Evolutionary conservation across 108 stramenopile species (phyloP).

Genomic region (Chaetoceros muelleri): DNA sequence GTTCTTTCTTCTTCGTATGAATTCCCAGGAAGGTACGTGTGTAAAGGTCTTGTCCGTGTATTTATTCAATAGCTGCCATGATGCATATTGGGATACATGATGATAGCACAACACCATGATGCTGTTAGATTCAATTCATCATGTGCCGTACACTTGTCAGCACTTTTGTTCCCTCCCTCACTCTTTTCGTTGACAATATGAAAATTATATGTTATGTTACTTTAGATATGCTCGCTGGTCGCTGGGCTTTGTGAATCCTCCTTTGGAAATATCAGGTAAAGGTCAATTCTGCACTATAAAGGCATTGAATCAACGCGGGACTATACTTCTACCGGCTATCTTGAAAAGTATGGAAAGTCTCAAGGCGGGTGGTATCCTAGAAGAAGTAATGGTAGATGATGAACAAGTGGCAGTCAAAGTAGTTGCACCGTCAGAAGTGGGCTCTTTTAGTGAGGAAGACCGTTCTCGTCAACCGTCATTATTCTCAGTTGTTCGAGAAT

Average conservation of each 20-base stretch:
- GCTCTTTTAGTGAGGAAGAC: constrained; percentile 89
- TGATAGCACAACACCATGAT: constrained; percentile 2
- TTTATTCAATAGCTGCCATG: neutral
- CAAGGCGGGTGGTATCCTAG: constrained; percentile 37
- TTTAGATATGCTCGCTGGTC: constrained; percentile 82
- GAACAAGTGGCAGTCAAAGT: constrained; percentile 54
- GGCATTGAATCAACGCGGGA: constrained; percentile 78
- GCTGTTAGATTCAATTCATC: neutral
- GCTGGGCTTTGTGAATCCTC: constrained; percentile 89
- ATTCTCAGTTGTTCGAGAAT: constrained; percentile 84
- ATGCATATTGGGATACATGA: neutral
- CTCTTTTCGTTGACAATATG: neutral
- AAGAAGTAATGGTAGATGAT: constrained; percentile 15
- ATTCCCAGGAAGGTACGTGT: constrained; percentile 85
- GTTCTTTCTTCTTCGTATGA: constrained; percentile 86
- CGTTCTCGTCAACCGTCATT: constrained; percentile 87
- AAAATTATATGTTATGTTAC: neutral
- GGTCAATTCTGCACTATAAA: constrained; percentile 74
- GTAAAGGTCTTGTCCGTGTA: neutral
- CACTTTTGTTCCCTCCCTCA: neutral
- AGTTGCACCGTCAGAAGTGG: constrained; percentile 67
- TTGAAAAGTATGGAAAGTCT: constrained; percentile 60
- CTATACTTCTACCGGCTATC: constrained; percentile 68
- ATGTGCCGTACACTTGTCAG: no score
- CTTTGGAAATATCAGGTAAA: constrained; percentile 76